These are phyloP conservation scores for Cucumis hystrix DNA, from an alignment of 306 rosid species.

Conservation along the genomic window DNA sequence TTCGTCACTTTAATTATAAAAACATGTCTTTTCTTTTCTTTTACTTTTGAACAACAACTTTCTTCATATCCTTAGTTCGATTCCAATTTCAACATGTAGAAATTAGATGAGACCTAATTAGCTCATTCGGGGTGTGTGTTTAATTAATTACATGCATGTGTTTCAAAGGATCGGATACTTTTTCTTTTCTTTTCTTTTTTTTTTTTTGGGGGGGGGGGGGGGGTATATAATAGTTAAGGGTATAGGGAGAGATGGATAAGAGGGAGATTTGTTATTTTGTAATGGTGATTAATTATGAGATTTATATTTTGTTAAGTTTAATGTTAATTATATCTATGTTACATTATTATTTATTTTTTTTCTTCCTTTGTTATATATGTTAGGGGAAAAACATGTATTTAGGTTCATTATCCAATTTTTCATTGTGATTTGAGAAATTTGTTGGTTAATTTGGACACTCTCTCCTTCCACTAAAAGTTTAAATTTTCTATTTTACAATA, in stretches of 20 bases:
- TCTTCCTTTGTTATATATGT: background rate
- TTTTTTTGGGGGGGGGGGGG: background rate
- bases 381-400: background rate
- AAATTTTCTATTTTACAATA: background rate
- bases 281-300: background rate
- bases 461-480: background rate
- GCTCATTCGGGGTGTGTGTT: background rate
- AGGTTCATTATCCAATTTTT: background rate
- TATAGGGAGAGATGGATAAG: conserved; percentile 3
- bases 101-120: background rate
- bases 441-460: background rate
- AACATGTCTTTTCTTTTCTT: background rate
- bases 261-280: conserved; percentile 4
- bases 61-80: background rate
- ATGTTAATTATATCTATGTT: background rate
- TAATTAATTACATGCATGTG: background rate
- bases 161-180: background rate
- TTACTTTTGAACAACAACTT: background rate
- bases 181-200: background rate
- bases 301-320: background rate
- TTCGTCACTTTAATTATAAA: background rate
- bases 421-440: background rate
- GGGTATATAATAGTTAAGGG: conserved; percentile 4
- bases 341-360: background rate
- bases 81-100: background rate